A percentile compares a stretch with the other conserved stretches of the same genome.
Conservation (phyloP, 73 alveolate species). For the Paramecium sonneborni region DNA sequence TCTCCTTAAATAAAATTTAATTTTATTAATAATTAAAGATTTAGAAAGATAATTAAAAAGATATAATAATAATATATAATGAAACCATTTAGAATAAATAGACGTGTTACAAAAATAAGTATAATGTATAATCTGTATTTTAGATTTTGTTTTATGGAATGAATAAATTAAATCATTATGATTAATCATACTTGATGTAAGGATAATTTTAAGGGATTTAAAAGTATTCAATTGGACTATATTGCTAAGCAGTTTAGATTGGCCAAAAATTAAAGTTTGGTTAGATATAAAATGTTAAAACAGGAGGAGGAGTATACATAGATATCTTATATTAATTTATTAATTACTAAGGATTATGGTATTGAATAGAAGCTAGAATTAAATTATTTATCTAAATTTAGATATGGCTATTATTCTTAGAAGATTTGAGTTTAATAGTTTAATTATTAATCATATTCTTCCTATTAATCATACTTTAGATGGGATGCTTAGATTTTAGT, state of each 20-base stretch:
- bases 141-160: too few relatives aligned
- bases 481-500: neutral
- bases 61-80: too few relatives aligned
- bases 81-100: too few relatives aligned
- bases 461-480: neutral
- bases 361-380: too few relatives aligned
- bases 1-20: too few relatives aligned
- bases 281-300: neutral
- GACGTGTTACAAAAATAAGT: too few relatives aligned
- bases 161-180: neutral
- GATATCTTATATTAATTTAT: neutral
- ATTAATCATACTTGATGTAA: neutral
- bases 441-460: neutral
- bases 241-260: neutral
- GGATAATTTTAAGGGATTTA: neutral
- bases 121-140: too few relatives aligned
- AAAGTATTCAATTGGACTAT: too few relatives aligned
- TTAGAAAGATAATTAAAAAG: too few relatives aligned
- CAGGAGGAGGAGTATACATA: neutral
- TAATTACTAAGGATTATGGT: neutral
- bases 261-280: neutral
- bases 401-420: neutral
- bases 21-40: too few relatives aligned
- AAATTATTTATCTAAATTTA: too few relatives aligned
- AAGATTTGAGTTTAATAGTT: neutral